Evolutionary conservation across 352 stramenopile species (phyloP), one percentile per base, ranked within the genome.

Genomic region (Globisporangium polare): DNA sequence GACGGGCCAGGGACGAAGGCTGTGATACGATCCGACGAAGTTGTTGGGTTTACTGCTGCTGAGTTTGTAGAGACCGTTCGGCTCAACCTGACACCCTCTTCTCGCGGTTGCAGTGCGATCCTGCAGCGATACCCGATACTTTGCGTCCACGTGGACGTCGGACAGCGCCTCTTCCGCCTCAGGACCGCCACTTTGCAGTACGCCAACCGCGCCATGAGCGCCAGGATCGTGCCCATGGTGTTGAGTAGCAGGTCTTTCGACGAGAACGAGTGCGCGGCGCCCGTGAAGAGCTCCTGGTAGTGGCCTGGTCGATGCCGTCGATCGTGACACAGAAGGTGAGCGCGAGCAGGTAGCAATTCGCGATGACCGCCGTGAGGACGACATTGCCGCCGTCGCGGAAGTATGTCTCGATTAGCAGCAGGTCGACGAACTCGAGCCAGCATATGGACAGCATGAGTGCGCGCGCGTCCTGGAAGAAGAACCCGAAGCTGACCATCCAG

Each of bases 391-490:
- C 9, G 43, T 46, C 20, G 4, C 43, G 41, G 37, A 66, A 62
- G n/a, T 60, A 62, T 18, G 53, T 43, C 43, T 66, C 53, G 22
- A 66, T 46, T 17, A 66, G 54, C 20, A 62, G 20, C 18, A 58
- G 27, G 26, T 61, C 33, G 29, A 57, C 6, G 43, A 66, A 63
- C 47, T 63, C 60, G 53, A 63, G 31, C 26, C 60, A 61, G 18
- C 26, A 62, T 5, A 35, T 47, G 17, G 60, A 42, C 12, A 66
- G n/a, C 17, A 66, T 26, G 7, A 54, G 7, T 7, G 33, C 31
- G 24, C 60, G 41, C 13, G n/a, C 7, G 31, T 63, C 60, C 42
- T 46, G 45, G 13, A 63, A 42, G 22, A 37, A 47, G 7, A 41
- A 42, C 13, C 9, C 45, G 27, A 62, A 66, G 43, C 41, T 54